These are phyloP conservation scores for Schizothecium vesticola DNA, from an alignment of 495 filamentous ascomycete genomes.

Conservation along the genomic window DNA sequence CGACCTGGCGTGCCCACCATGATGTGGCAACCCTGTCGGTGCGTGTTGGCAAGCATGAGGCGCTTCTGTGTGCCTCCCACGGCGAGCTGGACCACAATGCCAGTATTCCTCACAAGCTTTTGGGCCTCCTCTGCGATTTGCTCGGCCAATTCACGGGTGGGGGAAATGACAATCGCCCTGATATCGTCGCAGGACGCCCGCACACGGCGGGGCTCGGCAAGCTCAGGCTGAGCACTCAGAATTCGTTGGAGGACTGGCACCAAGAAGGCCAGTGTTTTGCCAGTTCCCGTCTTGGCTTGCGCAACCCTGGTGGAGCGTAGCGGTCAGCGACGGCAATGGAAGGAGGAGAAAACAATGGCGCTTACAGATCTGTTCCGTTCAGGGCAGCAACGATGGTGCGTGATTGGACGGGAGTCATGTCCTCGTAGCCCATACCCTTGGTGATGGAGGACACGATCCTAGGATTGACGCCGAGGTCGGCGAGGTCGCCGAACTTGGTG, in stretches of 20 bases:
- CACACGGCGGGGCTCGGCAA: constrained; percentile 27
- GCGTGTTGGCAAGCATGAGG: constrained; percentile 55
- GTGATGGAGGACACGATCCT: constrained; percentile 65
- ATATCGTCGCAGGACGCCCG: constrained; percentile 58
- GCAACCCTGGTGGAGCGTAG: constrained; percentile 56
- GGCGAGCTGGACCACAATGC: constrained; percentile 73
- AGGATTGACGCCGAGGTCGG: constrained; percentile 53
- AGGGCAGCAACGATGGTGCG: constrained; percentile 74
- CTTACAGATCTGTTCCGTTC: constrained; percentile 77
- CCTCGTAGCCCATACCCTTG: constrained; percentile 65
- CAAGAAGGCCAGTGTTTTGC: constrained; percentile 82
- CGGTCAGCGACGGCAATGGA: constrained; percentile 1
- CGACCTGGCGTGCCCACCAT: constrained; percentile 89
- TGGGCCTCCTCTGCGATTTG: constrained; percentile 83
- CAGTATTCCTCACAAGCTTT: constrained; percentile 61
- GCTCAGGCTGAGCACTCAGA: constrained; percentile 51
- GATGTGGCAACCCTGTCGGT: constrained; percentile 74
- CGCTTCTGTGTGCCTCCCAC: constrained; percentile 83
- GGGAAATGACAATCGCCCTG: constrained; percentile 84
- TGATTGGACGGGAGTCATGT: constrained; percentile 91
- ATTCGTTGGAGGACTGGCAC: constrained; percentile 71
- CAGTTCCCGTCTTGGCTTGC: constrained; percentile 83
- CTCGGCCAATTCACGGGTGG: constrained; percentile 90
- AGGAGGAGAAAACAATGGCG: constrained; percentile 18
- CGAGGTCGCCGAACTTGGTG: constrained; percentile 67